Evolutionary conservation across 495 filamentous ascomycete genomes (phyloP), one percentile per base, ranked within the genome.

Genomic region (Glonium stellatum): DNA sequence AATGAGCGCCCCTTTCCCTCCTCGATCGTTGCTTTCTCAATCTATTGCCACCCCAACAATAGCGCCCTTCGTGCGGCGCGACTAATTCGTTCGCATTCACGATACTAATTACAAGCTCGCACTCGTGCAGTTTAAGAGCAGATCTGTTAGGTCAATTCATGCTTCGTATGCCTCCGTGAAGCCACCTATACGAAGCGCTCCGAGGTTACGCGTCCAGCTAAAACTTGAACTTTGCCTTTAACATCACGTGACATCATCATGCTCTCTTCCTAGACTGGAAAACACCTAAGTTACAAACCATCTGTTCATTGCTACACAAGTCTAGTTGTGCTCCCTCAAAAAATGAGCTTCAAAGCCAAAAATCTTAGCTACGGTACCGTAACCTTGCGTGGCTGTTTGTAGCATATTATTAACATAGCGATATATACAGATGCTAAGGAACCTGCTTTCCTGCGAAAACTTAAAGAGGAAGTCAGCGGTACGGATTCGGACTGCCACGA

Each of bases 341-440:
- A 13, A 44, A 44, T 76, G 74, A 63, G 49, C 46, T 70, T 77
- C 65, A 77, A 79, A 37, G 65, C 74, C 37, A 79, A 76, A 69
- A 70, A 76, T 59, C 68, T 79, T 21, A 65, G 36, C 48, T 79
- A 79, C 66, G 76, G 76, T 72, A 58, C 15, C 27, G 34, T n/a
- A 39, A 48, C 51, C 60, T 35, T 18, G 49, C 18, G n/a, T 31
- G 23, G 15, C 8, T 39, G 27, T 53, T n/a, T 55, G 31, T 15
- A 31, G 3, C 5, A 37, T 31, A 41, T 1, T 23, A 27, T 22
- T 51, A 10, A 15, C 58, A 31, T 60, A 49, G 63, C 10, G 15
- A 37, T 10, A 25, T 22, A 18, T 3, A 27, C n/a, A 75, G 75
- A 77, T 57, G 67, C 70, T 47, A 62, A 70, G 46, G 72, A 77